Evolutionary conservation across 139 green algal genomes (phyloP).

Genomic region (Klebsormidium nitens): DNA sequence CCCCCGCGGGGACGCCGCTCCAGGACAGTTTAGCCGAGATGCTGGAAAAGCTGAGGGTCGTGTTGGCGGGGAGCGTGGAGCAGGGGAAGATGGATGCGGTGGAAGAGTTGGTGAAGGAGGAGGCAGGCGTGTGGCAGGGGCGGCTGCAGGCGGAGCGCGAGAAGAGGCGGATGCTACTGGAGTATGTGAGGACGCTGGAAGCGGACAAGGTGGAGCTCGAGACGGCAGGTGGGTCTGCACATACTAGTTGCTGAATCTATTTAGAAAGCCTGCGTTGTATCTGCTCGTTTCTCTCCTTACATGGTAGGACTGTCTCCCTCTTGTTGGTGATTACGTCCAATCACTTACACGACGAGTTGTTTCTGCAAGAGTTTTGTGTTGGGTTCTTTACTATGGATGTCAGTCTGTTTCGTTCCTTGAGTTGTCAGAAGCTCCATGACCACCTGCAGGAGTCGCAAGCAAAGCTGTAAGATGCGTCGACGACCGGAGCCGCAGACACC

Average conservation of each 20-base stretch:
- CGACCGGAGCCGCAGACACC: too few species aligned
- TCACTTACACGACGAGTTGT: not conserved
- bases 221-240: not conserved
- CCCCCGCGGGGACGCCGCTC: not conserved
- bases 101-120: not conserved
- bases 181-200: slow-evolving; percentile 4
- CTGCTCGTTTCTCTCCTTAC: not conserved
- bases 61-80: not conserved
- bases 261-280: not conserved
- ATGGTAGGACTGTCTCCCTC: not conserved
- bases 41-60: not conserved
- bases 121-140: not conserved
- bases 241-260: not conserved
- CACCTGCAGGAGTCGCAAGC: too few species aligned
- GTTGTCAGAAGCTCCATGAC: too few species aligned
- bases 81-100: not conserved
- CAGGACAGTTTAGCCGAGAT: not conserved
- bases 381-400: not conserved
- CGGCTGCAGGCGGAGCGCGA: not conserved
- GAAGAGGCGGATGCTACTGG: not conserved
- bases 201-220: slow-evolving; percentile 35
- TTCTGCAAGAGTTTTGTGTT: not conserved
- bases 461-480: too few species aligned
- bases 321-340: not conserved
- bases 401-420: too few species aligned